Evolutionary conservation across 139 green algal genomes (phyloP).

Genomic region (Volvox reticuliferus): DNA sequence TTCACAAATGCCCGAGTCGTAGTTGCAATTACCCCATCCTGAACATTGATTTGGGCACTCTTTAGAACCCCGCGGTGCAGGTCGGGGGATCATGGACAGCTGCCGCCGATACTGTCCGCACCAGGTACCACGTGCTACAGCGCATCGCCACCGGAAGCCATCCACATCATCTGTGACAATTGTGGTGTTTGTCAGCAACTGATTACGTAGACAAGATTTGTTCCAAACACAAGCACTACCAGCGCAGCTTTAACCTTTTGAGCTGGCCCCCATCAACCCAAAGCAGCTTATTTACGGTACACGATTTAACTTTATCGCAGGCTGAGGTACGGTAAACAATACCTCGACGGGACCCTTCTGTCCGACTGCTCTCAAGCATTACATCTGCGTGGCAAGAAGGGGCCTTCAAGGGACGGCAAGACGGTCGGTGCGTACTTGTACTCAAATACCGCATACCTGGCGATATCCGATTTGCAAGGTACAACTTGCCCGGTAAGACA

Average conservation of each 20-base stretch:
- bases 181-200: neutral
- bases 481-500: neutral
- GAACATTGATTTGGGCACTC: conserved; percentile 58
- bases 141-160: neutral
- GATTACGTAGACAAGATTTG: neutral
- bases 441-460: neutral
- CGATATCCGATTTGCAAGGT: neutral
- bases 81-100: neutral
- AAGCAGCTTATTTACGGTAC: neutral
- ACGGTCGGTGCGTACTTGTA: neutral
- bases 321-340: neutral
- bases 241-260: neutral
- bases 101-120: conserved; percentile 8
- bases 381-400: neutral
- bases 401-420: neutral
- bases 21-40: conserved; percentile 65
- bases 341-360: neutral
- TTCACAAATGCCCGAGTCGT: conserved; percentile 62
- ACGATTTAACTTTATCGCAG: neutral
- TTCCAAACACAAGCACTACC: neutral
- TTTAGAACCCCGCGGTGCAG: conserved; percentile 20
- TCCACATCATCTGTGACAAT: neutral
- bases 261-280: neutral
- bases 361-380: neutral
- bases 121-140: conserved; percentile 9